Base-by-base conservation (phyloP, 1,284 basidiomycete genomes). In the Melampsora occidentalis region DNA sequence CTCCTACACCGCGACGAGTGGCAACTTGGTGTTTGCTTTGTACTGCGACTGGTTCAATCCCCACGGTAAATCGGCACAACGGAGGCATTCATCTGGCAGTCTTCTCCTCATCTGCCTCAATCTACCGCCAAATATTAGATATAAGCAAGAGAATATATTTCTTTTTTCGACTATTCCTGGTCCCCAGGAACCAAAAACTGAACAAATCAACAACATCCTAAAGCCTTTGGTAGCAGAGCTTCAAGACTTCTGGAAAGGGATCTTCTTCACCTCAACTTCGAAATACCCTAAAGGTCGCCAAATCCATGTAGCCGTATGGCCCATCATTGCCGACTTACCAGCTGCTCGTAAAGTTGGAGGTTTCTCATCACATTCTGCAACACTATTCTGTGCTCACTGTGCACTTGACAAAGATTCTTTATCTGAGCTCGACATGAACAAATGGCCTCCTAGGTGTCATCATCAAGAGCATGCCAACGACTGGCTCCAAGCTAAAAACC, bases 11-110 rank as follows among this genome's bases (percentile, higher is more conserved):
- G 42, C 46, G 0, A 65, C 7, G n/a, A 73, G 16, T 18, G 71
- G 62, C 20, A 71, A 71, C 39, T 53, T 71, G 22, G 51, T 71
- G 7, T 28, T 28, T 28, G 28, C 28, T 28, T 28, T 28, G 28
- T 28, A 28, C 28, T 28, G 28, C 28, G 28, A 69, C 51, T 69
- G 68, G 68, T 69, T 69, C 49, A 69, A 69, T 31, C 68, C 68
- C 12, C 61, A 2, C 49, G 68, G 68, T 14, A 31, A 42, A 16
- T 18, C 18, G 22, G 35, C 31, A 18, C 31, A 18, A 33, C 2
- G 63, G 35, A 31, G 35, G 39, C 72, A 31, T 18, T 31, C 28
- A 22, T 53, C 22, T 69, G 68, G 68, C n/a, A 28, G 35, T 14
- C 51, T 69, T 10, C 10, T 35, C 20, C 49, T 69, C 25, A 49